These are phyloP conservation scores for Boletus rubescentipes DNA, from an alignment of 768 basidiomycete genomes.

Conservation along the genomic window DNA sequence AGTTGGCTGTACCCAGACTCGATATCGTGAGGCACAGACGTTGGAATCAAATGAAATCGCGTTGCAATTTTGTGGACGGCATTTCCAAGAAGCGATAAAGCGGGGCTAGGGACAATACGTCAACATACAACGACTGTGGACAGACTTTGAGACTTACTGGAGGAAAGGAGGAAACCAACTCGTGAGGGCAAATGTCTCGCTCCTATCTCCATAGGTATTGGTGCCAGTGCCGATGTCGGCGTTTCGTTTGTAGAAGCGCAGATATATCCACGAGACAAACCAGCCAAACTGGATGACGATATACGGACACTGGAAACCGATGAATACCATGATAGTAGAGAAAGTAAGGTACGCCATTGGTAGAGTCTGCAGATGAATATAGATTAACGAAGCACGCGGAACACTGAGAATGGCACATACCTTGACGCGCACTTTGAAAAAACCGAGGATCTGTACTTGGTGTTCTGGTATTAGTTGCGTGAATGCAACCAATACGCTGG, in stretches of 20 bases:
- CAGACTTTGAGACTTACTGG: slow-evolving; percentile 58
- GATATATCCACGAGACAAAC: slow-evolving; percentile 93
- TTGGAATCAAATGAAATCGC: slow-evolving; percentile 74
- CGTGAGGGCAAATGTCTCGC: slow-evolving; percentile 93
- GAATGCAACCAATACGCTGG: slow-evolving; percentile 89
- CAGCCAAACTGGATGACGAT: slow-evolving; percentile 99
- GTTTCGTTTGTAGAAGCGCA: slow-evolving; percentile 95
- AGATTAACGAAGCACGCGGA: not conserved
- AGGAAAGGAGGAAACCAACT: slow-evolving; percentile 97
- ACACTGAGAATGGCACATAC: slow-evolving; percentile 38
- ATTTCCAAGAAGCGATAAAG: slow-evolving; percentile 66
- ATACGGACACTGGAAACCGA: slow-evolving; percentile 87
- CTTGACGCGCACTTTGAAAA: slow-evolving; percentile 87
- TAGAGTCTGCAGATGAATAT: slow-evolving; percentile 54
- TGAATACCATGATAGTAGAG: slow-evolving; percentile 78
- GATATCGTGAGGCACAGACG: slow-evolving; percentile 53
- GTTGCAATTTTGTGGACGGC: slow-evolving; percentile 64
- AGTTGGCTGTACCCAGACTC: slow-evolving; percentile 76
- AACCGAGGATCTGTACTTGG: slow-evolving; percentile 89
- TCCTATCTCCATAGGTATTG: slow-evolving; percentile 86
- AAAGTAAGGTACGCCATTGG: slow-evolving; percentile 95
- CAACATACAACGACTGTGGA: not conserved
- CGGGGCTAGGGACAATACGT: slow-evolving; percentile 49
- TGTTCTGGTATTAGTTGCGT: slow-evolving; percentile 98
- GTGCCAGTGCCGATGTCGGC: slow-evolving; percentile 60